A percentile compares a stretch with the other conserved stretches of the same genome.
phyloP scores from a whole-genome alignment of 352 stramenopile genomes.

The Globisporangium lucens region DNA sequence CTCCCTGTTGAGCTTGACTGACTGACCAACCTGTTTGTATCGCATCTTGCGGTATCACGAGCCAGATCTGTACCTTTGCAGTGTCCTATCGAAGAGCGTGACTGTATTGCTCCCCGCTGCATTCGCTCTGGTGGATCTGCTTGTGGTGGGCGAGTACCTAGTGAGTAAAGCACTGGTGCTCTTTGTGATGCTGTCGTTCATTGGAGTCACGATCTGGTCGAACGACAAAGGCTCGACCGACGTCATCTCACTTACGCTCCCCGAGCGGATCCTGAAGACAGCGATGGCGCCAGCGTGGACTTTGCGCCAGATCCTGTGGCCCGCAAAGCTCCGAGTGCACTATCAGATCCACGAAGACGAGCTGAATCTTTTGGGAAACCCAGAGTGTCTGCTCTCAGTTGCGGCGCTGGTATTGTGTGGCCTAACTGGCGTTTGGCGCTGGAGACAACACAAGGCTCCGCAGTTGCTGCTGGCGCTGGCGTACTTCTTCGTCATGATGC shows the following conservation, averaged over 20 bases:
- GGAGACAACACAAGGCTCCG: constrained; percentile 4
- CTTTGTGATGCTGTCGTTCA: constrained; percentile 23
- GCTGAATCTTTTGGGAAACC: constrained; percentile 22
- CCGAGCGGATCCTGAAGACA: constrained; percentile 47
- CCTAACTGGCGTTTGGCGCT: neutral
- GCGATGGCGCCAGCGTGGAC: constrained; percentile 36
- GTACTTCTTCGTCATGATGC: constrained; percentile 44
- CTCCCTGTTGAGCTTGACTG: too few species aligned
- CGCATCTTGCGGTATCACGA: neutral
- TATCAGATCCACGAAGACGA: constrained; percentile 45
- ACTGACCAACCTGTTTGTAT: too few species aligned
- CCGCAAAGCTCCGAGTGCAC: constrained; percentile 44
- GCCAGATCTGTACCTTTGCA: constrained; percentile 11
- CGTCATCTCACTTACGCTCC: constrained; percentile 30
- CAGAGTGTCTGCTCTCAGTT: constrained; percentile 37
- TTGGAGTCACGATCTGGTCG: constrained; percentile 37
- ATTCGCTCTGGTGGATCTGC: constrained; percentile 4
- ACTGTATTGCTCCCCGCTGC: constrained; percentile 6
- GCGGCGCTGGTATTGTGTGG: constrained; percentile 18
- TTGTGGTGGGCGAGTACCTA: constrained; percentile 16
- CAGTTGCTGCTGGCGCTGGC: constrained; percentile 26
- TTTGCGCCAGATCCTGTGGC: constrained; percentile 40
- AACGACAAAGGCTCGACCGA: constrained; percentile 46
- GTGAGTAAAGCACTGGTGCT: constrained; percentile 26
- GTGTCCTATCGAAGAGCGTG: constrained; percentile 14